Base-by-base conservation (phyloP, 148 eudicot genomes). In the Nyssa sinensis region DNA sequence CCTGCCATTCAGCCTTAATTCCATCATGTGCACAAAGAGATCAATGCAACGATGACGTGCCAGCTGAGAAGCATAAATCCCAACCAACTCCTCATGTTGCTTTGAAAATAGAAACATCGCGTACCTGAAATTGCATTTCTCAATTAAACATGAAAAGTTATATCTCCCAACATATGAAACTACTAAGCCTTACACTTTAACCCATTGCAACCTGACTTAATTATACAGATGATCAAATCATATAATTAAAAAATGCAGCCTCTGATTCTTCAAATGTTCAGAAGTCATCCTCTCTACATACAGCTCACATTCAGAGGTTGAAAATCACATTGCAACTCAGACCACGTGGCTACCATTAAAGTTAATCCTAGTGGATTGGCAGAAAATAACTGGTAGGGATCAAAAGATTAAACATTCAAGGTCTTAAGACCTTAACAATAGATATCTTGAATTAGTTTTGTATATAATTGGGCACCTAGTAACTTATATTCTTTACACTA, bases 11-110 rank as follows among this genome's bases (percentile, higher is more conserved):
- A 95, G 88, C 78, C 97, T 85, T 76, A 90, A 76, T 85, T 95
- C 99, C 99, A 95, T 95, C 99, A 95, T 92, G 75, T 90, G 91
- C 82, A 95, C 97, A 89, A 89, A 92, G 64, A 95, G 90, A 74
- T 95, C 97, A 75, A 90, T 83, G 87, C 99, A 95, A 57, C 93
- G 96, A 80, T 95, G 97, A 60, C 75, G 85, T 61, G 94, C 99
- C 77, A 95, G 96, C 82, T 92, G 90, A 73, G 96, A 90, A 73
- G 96, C 97, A 88, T 95, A 95, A 55, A 90, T 89, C 55, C 99
- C 99, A 62, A 95, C 92, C 82, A 95, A 80, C 77, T 92, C 96
- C 76, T 95, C 97, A 44, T 84, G 94, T 73, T 95, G 97, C 68
- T 86, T 84, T 29, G 97, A 82, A 75, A 95, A 95, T 62, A 95